Evolutionary conservation across 2,329 filamentous ascomycete genomes (phyloP), one percentile per base, ranked within the genome.

Genomic region (Cryphonectria radicalis): DNA sequence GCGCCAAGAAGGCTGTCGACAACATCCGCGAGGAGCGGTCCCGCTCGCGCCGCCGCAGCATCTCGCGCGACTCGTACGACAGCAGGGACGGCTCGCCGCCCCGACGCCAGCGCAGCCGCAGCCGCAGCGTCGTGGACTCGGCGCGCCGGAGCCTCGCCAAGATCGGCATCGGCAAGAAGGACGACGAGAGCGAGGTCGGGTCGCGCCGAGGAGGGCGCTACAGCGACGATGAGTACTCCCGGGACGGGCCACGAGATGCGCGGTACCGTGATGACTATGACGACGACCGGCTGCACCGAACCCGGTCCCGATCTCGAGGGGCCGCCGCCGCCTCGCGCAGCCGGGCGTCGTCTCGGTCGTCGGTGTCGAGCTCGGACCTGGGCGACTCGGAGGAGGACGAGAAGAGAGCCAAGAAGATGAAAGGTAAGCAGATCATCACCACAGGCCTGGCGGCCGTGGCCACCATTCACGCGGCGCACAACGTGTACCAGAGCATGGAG

Each of bases 71-170:
- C 73, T 86, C 86, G 11, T 82, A 84, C 68, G 83, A 85, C 72
- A 83, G 81, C 74, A 82, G 82, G 55, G 76, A 77, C 32, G 78
- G 77, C 2, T 84, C 83, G 1, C 83, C 83, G 3, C 82, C 85
- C 68, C 78, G 76, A 28, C 78, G 77, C 53, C 80, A 74, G 73
- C 84, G 86, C 65, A 87, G 88, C 80, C 87, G 89, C 74, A 91
- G 89, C 82, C 88, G 89, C 73, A 91, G 89, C 77, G 85, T 91
- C n/a, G 88, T 90, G 11, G 89, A 91, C 77, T 83, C 83, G 68
- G 88, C 89, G 28, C 87, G 89, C 70, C 88, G 88, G 72, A 84
- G 88, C 68, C 82, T 91, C 53, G 88, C 89, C 74, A 90, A 88
- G 77, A 81, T 91, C 19, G 89, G 89, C 64, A 80, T 91, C 46